Evolutionary conservation across 352 stramenopile species (phyloP), one percentile per base, ranked within the genome.

Genomic region (Phytopythium oedochilum): DNA sequence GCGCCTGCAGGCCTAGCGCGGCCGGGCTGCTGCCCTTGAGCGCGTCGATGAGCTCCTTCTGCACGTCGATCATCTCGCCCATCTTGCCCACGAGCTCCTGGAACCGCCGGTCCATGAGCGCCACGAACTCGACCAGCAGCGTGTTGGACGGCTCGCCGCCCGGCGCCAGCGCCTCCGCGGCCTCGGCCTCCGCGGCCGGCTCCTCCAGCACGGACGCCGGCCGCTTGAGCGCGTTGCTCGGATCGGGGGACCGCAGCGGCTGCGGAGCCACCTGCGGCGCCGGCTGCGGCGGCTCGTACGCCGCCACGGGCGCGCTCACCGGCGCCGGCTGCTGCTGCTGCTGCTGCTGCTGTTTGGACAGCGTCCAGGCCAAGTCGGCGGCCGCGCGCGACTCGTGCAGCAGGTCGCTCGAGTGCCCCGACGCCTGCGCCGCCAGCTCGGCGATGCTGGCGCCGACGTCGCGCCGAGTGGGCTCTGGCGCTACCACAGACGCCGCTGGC

Each of bases 11-110:
- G 48, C 53, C 66, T n/a, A 55, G 28, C 53, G 15, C 28, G 20
- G 43, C 6, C 4, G 68, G 59, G 42, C 75, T 67, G 22, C 61
- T 82, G 23, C 54, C 59, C 56, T 81, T 72, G 47, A 89, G 56
- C 17, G 75, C 74, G 44, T 86, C 73, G 28, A 89, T 78, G 34
- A 92, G 60, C 38, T 85, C 66, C 38, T 79, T 80, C 61, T 92
- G 82, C 31, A 79, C 75, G 35, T 89, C 78, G 39, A 89, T 78
- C 68, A 92, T 83, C 38, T 89, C 73, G 44, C 73, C 64, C 75
- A 92, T 84, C 59, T 88, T 90, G 52, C 70, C 56, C 29, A 82
- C 65, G n/a, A 92, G 64, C 50, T 92, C 82, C 51, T 87, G 78
- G 53, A 87, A 88, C 12, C 79, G 75, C 42, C 74, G 75, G 44